Evolutionary conservation across 345 rosid genomes (phyloP), one percentile per base, ranked within the genome.

Genomic region (Camelina hispida): DNA sequence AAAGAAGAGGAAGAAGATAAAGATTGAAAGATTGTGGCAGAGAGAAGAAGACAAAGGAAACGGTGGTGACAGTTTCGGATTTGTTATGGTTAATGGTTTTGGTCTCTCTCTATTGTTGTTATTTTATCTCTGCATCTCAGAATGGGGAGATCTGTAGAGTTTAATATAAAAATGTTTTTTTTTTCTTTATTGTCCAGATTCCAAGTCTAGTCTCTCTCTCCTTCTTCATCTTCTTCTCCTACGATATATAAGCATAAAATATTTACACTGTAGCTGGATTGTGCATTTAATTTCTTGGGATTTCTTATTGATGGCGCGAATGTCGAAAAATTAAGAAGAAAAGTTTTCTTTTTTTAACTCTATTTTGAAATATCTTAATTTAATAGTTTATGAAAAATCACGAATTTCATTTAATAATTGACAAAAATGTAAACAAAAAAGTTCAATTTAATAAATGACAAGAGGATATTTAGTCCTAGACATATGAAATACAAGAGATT

Each of bases 41-140:
- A 77, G 42, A 60, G 37, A 34, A 76, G 63, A 62, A 64, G 78
- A 56, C 57, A 62, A 62, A 60, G 69, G 44, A 46, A 61, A 76
- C 40, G 69, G 62, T 37, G 50, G 50, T 76, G 79, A 62, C 48
- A 76, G 56, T 40, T 75, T 68, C 68, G 22, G 66, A 55, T 52
- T 61, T 37, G 15, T 12, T 37, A 13, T 62, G 37, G 12, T 38
- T 7, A n/a, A 51, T 72, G 50, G 50, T 38, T 46, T 40, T 25
- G 40, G 69, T 64, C 70, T 73, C 9, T 73, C 9, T 28, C 9
- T 28, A 17, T 28, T 25, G 62, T 44, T 73, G 71, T 64, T 34
- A 56, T 64, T 28, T 28, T 46, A 32, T 34, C 71, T 44, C 48
- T 35, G 44, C 56, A 47, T 66, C 72, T 43, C 48, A 43, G 48